phyloP scores from a whole-genome alignment of 139 green algal species.

The Chlamydomonas applanata region DNA sequence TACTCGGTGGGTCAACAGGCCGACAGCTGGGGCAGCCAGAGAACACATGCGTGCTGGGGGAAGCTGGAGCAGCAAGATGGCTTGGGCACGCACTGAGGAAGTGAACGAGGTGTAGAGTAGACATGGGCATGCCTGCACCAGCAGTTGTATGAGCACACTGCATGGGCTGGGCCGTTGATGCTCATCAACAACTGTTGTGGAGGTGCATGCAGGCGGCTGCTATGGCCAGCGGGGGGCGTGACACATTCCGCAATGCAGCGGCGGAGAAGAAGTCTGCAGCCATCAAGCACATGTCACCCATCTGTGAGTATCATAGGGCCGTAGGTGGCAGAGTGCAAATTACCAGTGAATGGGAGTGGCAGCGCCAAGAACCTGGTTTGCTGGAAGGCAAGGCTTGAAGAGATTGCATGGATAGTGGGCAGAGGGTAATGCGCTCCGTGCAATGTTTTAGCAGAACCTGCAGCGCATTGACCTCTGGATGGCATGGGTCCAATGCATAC shows the following conservation, averaged over 20 bases:
- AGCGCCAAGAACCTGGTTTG: too few relatives aligned
- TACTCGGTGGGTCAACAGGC: slow-evolving; percentile 32
- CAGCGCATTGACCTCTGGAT: too few relatives aligned
- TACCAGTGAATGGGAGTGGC: not conserved
- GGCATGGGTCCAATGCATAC: too few relatives aligned
- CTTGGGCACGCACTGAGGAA: too few relatives aligned
- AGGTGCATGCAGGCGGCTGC: slow-evolving; percentile 19
- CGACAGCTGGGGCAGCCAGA: slow-evolving; percentile 30
- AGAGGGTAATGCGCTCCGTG: not conserved
- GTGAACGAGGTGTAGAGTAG: too few relatives aligned
- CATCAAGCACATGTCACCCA: slow-evolving; percentile 73
- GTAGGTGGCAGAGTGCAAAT: not conserved
- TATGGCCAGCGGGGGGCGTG: slow-evolving; percentile 31
- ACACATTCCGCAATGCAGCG: slow-evolving; percentile 52
- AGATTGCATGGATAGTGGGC: not conserved
- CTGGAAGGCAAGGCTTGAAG: not conserved
- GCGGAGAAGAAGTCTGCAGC: slow-evolving; percentile 52
- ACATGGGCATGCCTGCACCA: too few relatives aligned
- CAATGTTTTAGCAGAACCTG: too few relatives aligned
- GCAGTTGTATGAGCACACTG: too few relatives aligned
- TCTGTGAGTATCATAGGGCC: slow-evolving; percentile 40
- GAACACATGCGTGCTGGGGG: slow-evolving; percentile 61
- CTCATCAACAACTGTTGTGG: too few relatives aligned
- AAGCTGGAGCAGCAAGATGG: too few relatives aligned
- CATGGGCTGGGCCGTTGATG: too few relatives aligned